Base-by-base conservation (phyloP, 2,329 filamentous ascomycete genomes). In the Chalara sp. region DNA sequence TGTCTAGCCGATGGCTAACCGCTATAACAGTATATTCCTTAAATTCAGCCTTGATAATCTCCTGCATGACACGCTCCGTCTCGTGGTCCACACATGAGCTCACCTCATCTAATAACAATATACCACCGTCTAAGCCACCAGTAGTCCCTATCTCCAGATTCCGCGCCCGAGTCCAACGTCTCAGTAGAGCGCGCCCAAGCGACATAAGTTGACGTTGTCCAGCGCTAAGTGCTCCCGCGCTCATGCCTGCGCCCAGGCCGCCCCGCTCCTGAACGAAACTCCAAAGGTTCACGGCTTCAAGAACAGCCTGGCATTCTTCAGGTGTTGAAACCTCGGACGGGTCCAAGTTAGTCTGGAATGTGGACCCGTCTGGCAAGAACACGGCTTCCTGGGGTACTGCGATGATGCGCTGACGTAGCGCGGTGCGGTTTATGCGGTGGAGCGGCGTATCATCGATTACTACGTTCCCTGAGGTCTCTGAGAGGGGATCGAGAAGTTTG, bases 11-110 rank as follows among this genome's bases (percentile, higher is more conserved):
- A 54, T 70, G 68, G 29, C 64, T 66, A 5, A 70, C 62, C 0
- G 63, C 62, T 13, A 70, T 58, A 28, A 84, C 72, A 2, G 81
- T 85, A 59, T 79, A 75, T 4, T 68, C 69, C 4, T 63, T 63
- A 61, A 84, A 82, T 31, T 71, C 70, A 37, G 72, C 67, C 3
- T 74, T 69, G 51, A 84, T 75, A 31, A 83, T 67, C 6, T 69
- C 65, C 57, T 81, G 76, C 64, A 84, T 77, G 7, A 72, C 64
- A 41, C 72, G 68, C 50, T 83, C 80, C 49, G 80, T 81, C 52
- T 75, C 71, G 12, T 67, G 64, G 55, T 55, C 66, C 10, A 57
- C 55, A 46, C 46, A 56, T 10, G 48, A 44, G 41, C 40, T 57
- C 37, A 66, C 62, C 50, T 67, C 65, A 47, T 68, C 65, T 1